Conservation (phyloP, 805 yeast genomes). For the Starmerella riodocensis region DNA sequence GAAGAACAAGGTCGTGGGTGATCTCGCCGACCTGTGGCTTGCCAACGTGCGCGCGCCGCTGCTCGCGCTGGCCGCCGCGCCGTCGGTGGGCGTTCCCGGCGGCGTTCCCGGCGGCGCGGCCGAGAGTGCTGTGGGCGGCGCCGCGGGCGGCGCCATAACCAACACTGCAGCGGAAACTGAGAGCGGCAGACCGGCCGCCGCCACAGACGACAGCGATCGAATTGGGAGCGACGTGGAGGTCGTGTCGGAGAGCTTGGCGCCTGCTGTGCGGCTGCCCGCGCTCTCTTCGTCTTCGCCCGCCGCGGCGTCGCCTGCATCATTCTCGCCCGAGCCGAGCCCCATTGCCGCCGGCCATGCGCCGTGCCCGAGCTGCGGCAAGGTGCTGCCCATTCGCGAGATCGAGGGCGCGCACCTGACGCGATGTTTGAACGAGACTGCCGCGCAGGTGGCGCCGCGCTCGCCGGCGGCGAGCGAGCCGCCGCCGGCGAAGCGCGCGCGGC, state of each 20-base stretch:
- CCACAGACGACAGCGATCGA: background rate
- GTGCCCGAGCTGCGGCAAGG: constrained; percentile 56
- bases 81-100: background rate
- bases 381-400: constrained; percentile 41
- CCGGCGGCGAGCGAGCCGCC: background rate
- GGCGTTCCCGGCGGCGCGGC: background rate
- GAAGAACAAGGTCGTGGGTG: constrained; percentile 59
- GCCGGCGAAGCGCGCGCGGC: constrained; percentile 3
- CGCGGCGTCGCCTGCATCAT: no score
- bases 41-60: constrained; percentile 8
- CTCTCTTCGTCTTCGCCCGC: no score
- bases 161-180: background rate
- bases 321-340: no score
- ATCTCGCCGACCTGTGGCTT: constrained; percentile 43
- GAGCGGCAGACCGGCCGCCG: background rate
- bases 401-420: constrained; percentile 51
- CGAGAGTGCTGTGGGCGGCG: background rate
- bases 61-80: background rate
- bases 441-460: background rate
- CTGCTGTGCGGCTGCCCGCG: background rate
- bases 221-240: background rate
- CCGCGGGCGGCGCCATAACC: no score
- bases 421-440: constrained; percentile 28
- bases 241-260: background rate
- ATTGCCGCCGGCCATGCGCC: constrained; percentile 29